These are phyloP conservation scores for Globisporangium spiculum DNA, from an alignment of 352 stramenopile species.

Conservation along the genomic window DNA sequence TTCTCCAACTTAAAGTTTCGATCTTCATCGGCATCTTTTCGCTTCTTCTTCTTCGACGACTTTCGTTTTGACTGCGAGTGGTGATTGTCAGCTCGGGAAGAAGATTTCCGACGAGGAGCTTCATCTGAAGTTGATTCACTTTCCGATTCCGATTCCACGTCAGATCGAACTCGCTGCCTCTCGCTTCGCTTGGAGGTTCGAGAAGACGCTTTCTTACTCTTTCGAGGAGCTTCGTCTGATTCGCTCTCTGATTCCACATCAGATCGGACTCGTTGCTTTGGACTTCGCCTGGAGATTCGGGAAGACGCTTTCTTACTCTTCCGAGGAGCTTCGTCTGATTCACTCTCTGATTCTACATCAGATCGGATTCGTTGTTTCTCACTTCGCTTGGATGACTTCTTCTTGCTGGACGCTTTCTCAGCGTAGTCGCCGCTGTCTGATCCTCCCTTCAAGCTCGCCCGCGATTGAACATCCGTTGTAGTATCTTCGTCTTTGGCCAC, in stretches of 20 bases:
- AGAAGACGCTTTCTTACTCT: slow-evolving; percentile 9
- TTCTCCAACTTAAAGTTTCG: slow-evolving; percentile 53
- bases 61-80: slow-evolving; percentile 5
- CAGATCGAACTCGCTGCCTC: slow-evolving; percentile 1
- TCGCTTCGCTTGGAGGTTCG: neutral
- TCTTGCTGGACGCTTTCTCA: slow-evolving; percentile 6
- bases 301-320: slow-evolving; percentile 10
- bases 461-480: slow-evolving; percentile 2
- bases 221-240: slow-evolving; percentile 8
- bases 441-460: slow-evolving; percentile 2
- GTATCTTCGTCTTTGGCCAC: neutral
- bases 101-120: slow-evolving; percentile 6
- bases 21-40: slow-evolving; percentile 23
- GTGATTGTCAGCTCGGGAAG: slow-evolving; percentile 8
- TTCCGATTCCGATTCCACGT: neutral
- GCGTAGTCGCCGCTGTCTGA: slow-evolving; percentile 16
- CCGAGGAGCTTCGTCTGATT: slow-evolving; percentile 7
- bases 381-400: neutral
- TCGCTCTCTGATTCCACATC: neutral
- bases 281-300: neutral
- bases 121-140: slow-evolving; percentile 2
- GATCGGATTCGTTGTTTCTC: slow-evolving; percentile 3
- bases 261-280: slow-evolving; percentile 1
- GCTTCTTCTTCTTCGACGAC: slow-evolving; percentile 19
- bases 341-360: neutral